Percentiles rank a stretch among this genome's conserved stretches.
Conservation (phyloP, 1,284 basidiomycete genomes). For the Irpex sp. region DNA sequence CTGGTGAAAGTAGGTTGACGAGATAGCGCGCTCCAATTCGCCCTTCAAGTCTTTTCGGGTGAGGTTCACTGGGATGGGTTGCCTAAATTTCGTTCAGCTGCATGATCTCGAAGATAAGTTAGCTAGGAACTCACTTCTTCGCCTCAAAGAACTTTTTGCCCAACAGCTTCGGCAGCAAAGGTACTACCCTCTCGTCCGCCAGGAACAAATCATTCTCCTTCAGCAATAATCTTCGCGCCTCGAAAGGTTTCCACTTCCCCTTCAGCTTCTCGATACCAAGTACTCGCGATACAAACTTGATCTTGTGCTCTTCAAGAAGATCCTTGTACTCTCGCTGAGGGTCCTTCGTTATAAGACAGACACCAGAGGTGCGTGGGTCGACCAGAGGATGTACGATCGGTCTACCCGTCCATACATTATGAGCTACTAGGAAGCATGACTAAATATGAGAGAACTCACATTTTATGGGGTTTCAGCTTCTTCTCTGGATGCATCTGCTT, state of each 20-base stretch:
- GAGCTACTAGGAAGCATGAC: neutral
- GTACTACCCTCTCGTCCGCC: slow-evolving; percentile 86
- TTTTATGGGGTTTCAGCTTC: slow-evolving; percentile 77
- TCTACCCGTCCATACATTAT: slow-evolving; percentile 30
- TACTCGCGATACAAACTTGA: slow-evolving; percentile 90
- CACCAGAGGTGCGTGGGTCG: slow-evolving; percentile 70
- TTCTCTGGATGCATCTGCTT: slow-evolving; percentile 75
- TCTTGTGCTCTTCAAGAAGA: slow-evolving; percentile 68
- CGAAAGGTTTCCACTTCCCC: slow-evolving; percentile 91
- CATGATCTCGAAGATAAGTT: neutral
- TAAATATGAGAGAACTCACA: slow-evolving; percentile 48
- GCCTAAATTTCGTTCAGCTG: slow-evolving; percentile 40
- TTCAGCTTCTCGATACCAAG: slow-evolving; percentile 87
- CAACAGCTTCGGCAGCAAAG: slow-evolving; percentile 81
- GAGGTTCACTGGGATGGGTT: slow-evolving; percentile 89
- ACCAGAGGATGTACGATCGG: slow-evolving; percentile 78
- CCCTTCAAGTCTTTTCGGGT: slow-evolving; percentile 82
- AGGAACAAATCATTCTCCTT: slow-evolving; percentile 91
- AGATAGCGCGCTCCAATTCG: slow-evolving; percentile 87
- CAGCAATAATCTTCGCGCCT: slow-evolving; percentile 80
- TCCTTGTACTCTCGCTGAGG: slow-evolving; percentile 97
- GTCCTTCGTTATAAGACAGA: slow-evolving; percentile 93
- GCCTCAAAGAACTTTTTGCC: slow-evolving; percentile 91
- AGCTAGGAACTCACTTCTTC: slow-evolving; percentile 70
- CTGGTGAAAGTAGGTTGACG: slow-evolving; percentile 91